These are phyloP conservation scores for Aureobasidium sp. DNA, from an alignment of 2,329 filamentous ascomycete genomes.

Conservation along the genomic window DNA sequence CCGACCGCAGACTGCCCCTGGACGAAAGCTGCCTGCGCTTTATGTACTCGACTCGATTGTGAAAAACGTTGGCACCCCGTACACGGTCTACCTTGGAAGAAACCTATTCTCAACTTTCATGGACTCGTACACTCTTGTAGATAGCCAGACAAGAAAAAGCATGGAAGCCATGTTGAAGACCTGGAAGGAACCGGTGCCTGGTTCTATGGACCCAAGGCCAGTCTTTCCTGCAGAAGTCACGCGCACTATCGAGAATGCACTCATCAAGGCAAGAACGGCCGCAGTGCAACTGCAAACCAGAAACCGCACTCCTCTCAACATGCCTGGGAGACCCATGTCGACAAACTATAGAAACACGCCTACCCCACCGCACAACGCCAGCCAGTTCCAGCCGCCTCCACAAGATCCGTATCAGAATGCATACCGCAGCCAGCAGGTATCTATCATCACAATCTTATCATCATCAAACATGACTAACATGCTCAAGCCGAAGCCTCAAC, in stretches of 20 bases:
- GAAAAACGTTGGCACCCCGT: slow-evolving; percentile 97
- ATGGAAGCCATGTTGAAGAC: slow-evolving; percentile 97
- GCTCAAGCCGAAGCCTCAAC: slow-evolving; percentile 14
- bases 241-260: slow-evolving; percentile 83
- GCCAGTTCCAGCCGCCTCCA: slow-evolving; percentile 34
- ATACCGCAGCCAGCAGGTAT: slow-evolving; percentile 30
- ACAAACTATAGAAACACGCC: slow-evolving; percentile 60
- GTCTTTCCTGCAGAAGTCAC: slow-evolving; percentile 87
- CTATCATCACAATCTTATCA: background rate
- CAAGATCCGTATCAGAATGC: slow-evolving; percentile 29
- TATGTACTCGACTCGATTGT: slow-evolving; percentile 98
- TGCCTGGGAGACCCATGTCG: slow-evolving; percentile 39
- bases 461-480: slow-evolving; percentile 2
- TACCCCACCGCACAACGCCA: slow-evolving; percentile 56
- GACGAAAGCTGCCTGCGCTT: slow-evolving; percentile 87
- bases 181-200: slow-evolving; percentile 95
- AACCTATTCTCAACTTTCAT: slow-evolving; percentile 93
- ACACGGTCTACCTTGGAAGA: slow-evolving; percentile 88
- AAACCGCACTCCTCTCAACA: slow-evolving; percentile 45
- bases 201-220: slow-evolving; percentile 83
- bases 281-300: slow-evolving; percentile 55
- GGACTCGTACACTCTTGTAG: slow-evolving; percentile 89
- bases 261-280: slow-evolving; percentile 70
- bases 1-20: slow-evolving; percentile 64
- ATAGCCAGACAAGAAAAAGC: slow-evolving; percentile 72